Base-by-base conservation (phyloP, 805 yeast genomes). In the fission yeast (Schizosaccharomyces pombe) region DNA sequence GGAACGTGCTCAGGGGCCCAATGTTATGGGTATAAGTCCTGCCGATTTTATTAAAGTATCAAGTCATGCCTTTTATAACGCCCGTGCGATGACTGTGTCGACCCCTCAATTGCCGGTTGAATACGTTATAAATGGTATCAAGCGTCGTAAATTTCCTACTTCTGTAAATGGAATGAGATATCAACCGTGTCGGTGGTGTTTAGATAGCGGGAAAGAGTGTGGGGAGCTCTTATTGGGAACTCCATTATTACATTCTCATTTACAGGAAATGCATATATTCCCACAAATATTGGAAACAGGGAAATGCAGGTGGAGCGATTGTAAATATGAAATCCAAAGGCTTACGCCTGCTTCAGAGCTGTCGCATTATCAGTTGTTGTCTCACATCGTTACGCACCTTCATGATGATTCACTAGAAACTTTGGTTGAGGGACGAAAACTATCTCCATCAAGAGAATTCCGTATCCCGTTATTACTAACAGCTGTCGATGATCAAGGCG, bases 21-120 rank as follows among this genome's bases (percentile, higher is more conserved):
- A 16, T 22, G 14, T 22, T 11, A 43, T 43, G 49, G 49, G 28
- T 9, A 43, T 43, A n/a, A 81, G 81, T 57, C 75, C 74, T 55
- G 96, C 91, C 11, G 97, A 91, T 60, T 91, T 91, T 65, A 91
- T 91, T 65, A 85, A 89, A 62, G 97, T 89, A 22, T 81, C 87
- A 33, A 77, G 78, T 57, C 94, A 95, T 0, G 91, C 91, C 64
- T 56, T 56, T 47, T 80, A 82, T 16, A 76, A 79, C 60, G 85
- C 95, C 2, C 80, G 84, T 54, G 97, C 98, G 0, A 87, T 86
- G 89, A 97, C 91, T 14, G 77, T 89, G 26, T 76, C 76, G 55
- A 72, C 76, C 47, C 74, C 78, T 4, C 71, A 77, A 12, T 78
- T 75, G 12, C 79, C 81, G 1, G 49, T 43, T 1, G 82, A 80